These are phyloP conservation scores for Trametes punicea DNA, from an alignment of 768 basidiomycete species.

Conservation along the genomic window DNA sequence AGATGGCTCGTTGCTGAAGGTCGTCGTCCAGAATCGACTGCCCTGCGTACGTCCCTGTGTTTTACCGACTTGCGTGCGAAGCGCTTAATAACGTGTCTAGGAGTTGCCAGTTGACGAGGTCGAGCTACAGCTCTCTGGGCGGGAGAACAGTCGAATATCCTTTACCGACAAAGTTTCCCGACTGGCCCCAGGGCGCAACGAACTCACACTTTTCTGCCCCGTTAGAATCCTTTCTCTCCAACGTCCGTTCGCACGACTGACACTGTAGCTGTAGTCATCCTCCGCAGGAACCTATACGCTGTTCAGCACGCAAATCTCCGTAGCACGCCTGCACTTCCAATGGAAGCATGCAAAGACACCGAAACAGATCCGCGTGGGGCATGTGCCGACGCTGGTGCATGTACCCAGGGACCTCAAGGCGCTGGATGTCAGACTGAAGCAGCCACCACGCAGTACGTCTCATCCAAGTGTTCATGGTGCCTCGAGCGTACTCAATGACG, in stretches of 20 bases:
- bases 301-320: constrained; percentile 63
- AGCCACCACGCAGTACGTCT: constrained; percentile 40
- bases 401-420: constrained; percentile 62
- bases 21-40: constrained; percentile 60
- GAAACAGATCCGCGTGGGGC: constrained; percentile 24
- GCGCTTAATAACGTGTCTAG: constrained; percentile 36
- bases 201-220: constrained; percentile 61
- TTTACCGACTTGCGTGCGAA: neutral
- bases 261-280: constrained; percentile 48
- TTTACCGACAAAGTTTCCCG: constrained; percentile 44
- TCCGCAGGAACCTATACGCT: constrained; percentile 65
- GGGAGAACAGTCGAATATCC: constrained; percentile 58
- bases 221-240: constrained; percentile 42
- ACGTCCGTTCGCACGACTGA: constrained; percentile 1
- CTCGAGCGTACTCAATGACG: neutral
- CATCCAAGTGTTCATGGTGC: constrained; percentile 6
- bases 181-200: constrained; percentile 58
- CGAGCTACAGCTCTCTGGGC: constrained; percentile 54
- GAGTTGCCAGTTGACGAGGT: constrained; percentile 60
- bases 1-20: constrained; percentile 63
- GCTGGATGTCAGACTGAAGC: constrained; percentile 59
- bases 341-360: constrained; percentile 42
- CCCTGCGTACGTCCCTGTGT: constrained; percentile 60
- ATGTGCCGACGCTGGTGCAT: constrained; percentile 45
- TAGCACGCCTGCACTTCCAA: constrained; percentile 64